These are phyloP conservation scores for Lantana camara DNA, from an alignment of 257 asterid genomes.

Conservation along the genomic window DNA sequence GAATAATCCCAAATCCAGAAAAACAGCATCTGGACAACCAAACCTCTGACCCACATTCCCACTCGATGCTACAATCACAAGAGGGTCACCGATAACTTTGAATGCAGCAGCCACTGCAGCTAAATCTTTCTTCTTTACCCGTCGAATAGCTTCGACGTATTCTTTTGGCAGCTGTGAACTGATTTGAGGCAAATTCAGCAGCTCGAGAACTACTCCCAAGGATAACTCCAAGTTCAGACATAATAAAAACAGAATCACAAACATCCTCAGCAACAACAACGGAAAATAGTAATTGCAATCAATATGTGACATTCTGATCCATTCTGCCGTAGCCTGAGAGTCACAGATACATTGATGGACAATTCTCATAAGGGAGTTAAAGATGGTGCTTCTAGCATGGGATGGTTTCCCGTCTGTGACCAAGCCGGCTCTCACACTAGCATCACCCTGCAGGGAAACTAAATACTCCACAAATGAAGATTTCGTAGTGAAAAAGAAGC, in stretches of 20 bases:
- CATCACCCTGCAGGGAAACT: constrained; percentile 27
- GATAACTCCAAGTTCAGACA: constrained; percentile 44
- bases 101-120: constrained; percentile 46
- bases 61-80: constrained; percentile 38
- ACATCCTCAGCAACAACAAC: constrained; percentile 45
- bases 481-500: constrained; percentile 45
- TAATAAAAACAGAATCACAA: constrained; percentile 42
- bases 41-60: not conserved
- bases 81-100: constrained; percentile 47
- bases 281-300: constrained; percentile 29
- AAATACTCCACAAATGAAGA: constrained; percentile 52
- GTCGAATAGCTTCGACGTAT: constrained; percentile 37
- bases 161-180: constrained; percentile 35
- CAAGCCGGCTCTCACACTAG: constrained; percentile 16
- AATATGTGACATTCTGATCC: constrained; percentile 36
- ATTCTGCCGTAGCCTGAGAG: constrained; percentile 9
- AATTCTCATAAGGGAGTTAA: constrained; percentile 13
- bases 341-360: constrained; percentile 28
- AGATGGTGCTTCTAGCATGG: not conserved
- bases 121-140: not conserved
- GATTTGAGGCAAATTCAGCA: constrained; percentile 20
- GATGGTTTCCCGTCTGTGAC: not conserved
- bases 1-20: constrained; percentile 33
- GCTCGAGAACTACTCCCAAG: not conserved
- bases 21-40: constrained; percentile 39